phyloP scores from a whole-genome alignment of 306 rosid species.

The Prinsepia uniflora region DNA sequence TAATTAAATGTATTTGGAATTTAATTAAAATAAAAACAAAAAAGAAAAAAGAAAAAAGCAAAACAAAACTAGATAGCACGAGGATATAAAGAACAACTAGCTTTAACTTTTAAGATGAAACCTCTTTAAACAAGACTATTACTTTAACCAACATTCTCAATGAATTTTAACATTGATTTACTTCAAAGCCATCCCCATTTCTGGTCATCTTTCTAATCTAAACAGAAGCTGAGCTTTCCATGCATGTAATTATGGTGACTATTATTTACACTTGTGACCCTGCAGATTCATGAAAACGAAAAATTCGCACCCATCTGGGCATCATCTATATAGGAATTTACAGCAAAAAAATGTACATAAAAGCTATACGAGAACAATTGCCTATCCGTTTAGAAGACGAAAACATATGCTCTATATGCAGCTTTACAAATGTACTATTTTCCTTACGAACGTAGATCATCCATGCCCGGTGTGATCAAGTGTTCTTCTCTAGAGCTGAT shows the following conservation, averaged over 20 bases:
- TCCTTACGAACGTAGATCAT: neutral
- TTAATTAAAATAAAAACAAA: too few species aligned
- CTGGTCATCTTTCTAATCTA: neutral
- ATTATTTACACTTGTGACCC: constrained; percentile 8
- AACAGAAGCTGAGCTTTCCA: neutral
- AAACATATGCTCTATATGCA: constrained; percentile 1
- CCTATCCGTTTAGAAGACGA: neutral
- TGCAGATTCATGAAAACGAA: neutral
- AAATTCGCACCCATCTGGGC: neutral
- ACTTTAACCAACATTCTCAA: too few species aligned
- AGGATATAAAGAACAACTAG: too few species aligned
- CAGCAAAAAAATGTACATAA: constrained; percentile 3
- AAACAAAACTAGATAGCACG: too few species aligned
- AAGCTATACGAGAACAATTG: constrained; percentile 4
- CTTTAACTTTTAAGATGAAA: too few species aligned
- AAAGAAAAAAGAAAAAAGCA: too few species aligned
- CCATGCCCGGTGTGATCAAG: constrained; percentile 36
- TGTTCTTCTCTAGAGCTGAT: constrained; percentile 88
- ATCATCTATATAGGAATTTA: constrained; percentile 10
- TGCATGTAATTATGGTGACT: neutral
- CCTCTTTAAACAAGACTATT: too few species aligned
- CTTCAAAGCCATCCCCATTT: neutral
- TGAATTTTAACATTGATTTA: too few species aligned
- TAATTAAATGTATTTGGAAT: too few species aligned
- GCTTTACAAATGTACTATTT: constrained; percentile 16